These are phyloP conservation scores for Aegilops longissima DNA, from an alignment of 176 grass and related monocot species.

Conservation along the genomic window DNA sequence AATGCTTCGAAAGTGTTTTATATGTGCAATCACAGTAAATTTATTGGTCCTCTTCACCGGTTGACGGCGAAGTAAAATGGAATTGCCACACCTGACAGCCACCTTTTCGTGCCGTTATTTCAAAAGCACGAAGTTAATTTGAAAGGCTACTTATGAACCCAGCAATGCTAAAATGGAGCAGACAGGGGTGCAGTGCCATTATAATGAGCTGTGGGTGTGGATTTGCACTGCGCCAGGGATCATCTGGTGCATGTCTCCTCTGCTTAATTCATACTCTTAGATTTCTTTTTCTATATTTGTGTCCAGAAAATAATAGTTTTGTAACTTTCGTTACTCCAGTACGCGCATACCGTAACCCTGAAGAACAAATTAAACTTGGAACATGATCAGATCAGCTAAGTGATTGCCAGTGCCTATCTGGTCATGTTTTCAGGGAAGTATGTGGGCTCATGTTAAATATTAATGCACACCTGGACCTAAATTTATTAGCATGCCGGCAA, in stretches of 20 bases:
- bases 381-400: background rate
- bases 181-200: no score
- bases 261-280: no score
- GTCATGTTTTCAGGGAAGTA: background rate
- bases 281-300: no score
- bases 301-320: no score
- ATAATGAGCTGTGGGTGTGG: no score
- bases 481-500: background rate
- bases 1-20: background rate
- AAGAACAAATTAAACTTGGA: background rate
- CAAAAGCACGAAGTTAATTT: background rate
- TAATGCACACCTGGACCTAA: background rate
- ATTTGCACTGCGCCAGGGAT: no score
- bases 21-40: background rate
- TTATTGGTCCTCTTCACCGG: background rate
- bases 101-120: background rate
- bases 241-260: no score
- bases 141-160: background rate
- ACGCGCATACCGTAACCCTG: no score
- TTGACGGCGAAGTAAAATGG: background rate
- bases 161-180: no score
- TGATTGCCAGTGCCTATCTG: background rate
- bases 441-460: background rate
- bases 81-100: background rate
- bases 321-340: no score